Percentiles rank a stretch among this genome's conserved stretches.
Evolutionary conservation across 257 asterid species (phyloP).

Genomic region (Gentiana dahurica): DNA sequence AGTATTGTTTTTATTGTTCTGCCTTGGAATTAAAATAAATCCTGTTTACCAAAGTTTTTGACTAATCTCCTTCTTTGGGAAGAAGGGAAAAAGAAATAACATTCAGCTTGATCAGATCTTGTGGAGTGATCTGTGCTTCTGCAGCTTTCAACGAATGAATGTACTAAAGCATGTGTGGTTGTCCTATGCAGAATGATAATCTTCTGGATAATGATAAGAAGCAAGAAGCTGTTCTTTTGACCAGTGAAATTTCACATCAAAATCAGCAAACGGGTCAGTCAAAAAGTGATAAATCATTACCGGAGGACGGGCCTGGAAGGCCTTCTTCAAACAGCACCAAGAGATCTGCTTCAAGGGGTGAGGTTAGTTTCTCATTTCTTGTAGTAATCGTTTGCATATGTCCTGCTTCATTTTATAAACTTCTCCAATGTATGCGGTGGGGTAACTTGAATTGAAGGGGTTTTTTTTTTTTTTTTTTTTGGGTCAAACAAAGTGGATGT

Average conservation of each 20-base stretch:
- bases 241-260: slow-evolving; percentile 23
- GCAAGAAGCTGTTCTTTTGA: slow-evolving; percentile 28
- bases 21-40: not conserved
- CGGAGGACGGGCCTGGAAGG: slow-evolving; percentile 16
- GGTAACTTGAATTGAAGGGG: too few species aligned
- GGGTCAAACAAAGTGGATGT: too few species aligned
- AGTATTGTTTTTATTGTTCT: not conserved
- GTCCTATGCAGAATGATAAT: slow-evolving; percentile 25
- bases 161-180: not conserved
- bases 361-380: slow-evolving; percentile 29
- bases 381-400: too few species aligned
- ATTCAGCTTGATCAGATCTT: too few species aligned
- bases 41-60: not conserved
- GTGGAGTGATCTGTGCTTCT: too few species aligned
- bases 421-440: too few species aligned
- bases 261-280: slow-evolving; percentile 19
- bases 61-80: not conserved
- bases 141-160: too few species aligned
- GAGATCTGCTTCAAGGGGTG: slow-evolving; percentile 42
- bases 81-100: too few species aligned
- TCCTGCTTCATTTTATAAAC: too few species aligned
- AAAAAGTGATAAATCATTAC: not conserved
- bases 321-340: slow-evolving; percentile 22
- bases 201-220: slow-evolving; percentile 35
- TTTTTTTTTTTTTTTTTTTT: too few species aligned